Base-by-base conservation (phyloP, 1,284 basidiomycete species). In the Pseudozyma sp. region DNA sequence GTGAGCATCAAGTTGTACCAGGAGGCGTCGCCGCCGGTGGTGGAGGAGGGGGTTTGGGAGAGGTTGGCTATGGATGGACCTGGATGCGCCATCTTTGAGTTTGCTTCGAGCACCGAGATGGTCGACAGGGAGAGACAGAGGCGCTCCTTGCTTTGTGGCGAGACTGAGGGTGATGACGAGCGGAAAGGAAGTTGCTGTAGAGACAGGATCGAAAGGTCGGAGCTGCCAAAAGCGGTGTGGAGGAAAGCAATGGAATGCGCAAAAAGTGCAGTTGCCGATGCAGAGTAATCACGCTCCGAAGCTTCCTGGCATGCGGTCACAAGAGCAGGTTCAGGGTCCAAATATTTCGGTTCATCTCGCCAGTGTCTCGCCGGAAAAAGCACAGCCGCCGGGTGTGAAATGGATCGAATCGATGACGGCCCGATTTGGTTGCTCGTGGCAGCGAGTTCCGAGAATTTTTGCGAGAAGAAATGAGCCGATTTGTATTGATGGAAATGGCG, bases 1-100 rank as follows among this genome's bases (percentile, higher is more conserved):
- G 48, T 31, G 34, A 84, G 66, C 56, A 84, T 81, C 33, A 76
- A 57, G 33, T 82, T 77, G 78, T 84, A 85, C 75, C 79, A 80
- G 6, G 71, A 29, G 4, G 78, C 71, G 40, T 76, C 63, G 30
- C 57, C 57, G 19, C 73, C 73, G 0, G 47, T 7, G 16, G 50
- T 75, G 13, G 57, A 54, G 0, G 73, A 68, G 1, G 68, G 68
- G 33, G 73, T 75, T 43, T 65, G 61, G 34, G 73, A 75, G 33
- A 75, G 68, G 48, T 75, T 75, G 43, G 73, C 64, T 7, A 59
- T 16, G 10, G 73, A 72, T 13, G 68, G 61, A 1, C 60, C 68
- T 30, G 72, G 63, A 16, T 45, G 16, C 16, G 66, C 34, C 55
- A 57, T 63, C 6, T 11, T 67, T 24, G 24, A 24, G 24, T 24